Conservation (phyloP, 1,284 basidiomycete genomes). For the Boletellus deceptivus region DNA sequence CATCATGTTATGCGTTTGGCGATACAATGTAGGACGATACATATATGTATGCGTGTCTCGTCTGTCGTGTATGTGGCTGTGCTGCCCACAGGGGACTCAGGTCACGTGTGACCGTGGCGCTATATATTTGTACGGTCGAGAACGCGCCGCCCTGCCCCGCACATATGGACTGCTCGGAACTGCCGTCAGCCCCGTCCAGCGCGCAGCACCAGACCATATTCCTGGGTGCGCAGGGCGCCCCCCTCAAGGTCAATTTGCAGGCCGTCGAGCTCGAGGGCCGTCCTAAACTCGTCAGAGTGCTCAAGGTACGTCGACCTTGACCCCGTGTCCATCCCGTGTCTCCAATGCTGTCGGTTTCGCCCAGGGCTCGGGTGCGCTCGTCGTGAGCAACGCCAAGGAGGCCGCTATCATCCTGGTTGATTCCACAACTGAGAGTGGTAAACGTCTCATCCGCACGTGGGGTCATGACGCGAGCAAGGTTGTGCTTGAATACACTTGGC, state of each 20-base stretch:
- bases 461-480: constrained; percentile 46
- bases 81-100: too few relatives aligned
- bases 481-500: constrained; percentile 48
- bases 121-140: too few relatives aligned
- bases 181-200: constrained; percentile 15
- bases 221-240: constrained; percentile 22
- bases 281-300: constrained; percentile 47
- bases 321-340: neutral
- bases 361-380: constrained; percentile 52
- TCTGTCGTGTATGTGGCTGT: too few relatives aligned
- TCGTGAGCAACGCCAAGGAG: constrained; percentile 45
- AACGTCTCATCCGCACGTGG: constrained; percentile 56
- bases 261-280: constrained; percentile 48
- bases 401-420: constrained; percentile 59
- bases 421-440: constrained; percentile 47
- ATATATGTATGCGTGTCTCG: constrained; percentile 11
- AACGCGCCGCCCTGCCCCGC: neutral
- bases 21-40: neutral
- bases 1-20: constrained; percentile 40
- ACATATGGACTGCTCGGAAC: constrained; percentile 24
- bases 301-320: constrained; percentile 42
- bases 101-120: constrained; percentile 16
- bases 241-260: constrained; percentile 48
- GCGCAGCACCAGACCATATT: constrained; percentile 23
- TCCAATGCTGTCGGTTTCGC: constrained; percentile 1